Evolutionary conservation across 164 flowering plant genomes (phyloP).

Genomic region (Berberis vulgaris): DNA sequence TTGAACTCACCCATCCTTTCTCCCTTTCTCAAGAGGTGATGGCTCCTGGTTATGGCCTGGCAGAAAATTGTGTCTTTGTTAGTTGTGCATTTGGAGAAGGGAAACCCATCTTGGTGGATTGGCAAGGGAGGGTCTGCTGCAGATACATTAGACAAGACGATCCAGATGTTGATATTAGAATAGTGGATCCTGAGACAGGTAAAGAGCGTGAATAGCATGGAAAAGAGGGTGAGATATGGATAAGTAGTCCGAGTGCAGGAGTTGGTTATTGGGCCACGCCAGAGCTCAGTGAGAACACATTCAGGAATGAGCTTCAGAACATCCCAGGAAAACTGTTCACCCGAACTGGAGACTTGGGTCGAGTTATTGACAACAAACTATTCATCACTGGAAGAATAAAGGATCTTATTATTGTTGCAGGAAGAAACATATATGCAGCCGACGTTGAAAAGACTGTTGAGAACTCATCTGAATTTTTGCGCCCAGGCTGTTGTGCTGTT

Average conservation of each 20-base stretch:
- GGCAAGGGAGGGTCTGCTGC: conserved; percentile 83
- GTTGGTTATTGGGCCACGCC: conserved; percentile 73
- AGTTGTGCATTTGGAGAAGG: conserved; percentile 69
- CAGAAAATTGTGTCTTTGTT: conserved; percentile 79
- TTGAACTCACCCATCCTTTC: conserved; percentile 51
- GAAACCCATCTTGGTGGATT: conserved; percentile 54
- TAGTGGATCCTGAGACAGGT: conserved; percentile 62
- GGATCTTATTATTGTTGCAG: conserved; percentile 74
- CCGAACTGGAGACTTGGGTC: conserved; percentile 70
- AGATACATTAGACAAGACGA: conserved; percentile 40
- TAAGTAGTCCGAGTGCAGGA: conserved; percentile 78
- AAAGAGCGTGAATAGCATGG: conserved; percentile 43
- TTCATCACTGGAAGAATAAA: conserved; percentile 86
- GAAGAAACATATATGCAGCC: conserved; percentile 68
- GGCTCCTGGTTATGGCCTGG: conserved; percentile 88
- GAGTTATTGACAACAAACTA: conserved; percentile 45
- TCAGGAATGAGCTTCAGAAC: conserved; percentile 34
- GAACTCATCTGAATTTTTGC: conserved; percentile 48
- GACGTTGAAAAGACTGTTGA: conserved; percentile 82
- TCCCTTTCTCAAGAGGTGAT: conserved; percentile 51
- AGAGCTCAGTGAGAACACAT: conserved; percentile 50
- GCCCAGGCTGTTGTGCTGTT: conserved; percentile 85
- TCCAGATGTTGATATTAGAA: conserved; percentile 52
- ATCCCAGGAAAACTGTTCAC: conserved; percentile 41
- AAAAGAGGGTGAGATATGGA: conserved; percentile 82